phyloP scores from a whole-genome alignment of 495 filamentous ascomycete genomes.

The Letharia columbiana region DNA sequence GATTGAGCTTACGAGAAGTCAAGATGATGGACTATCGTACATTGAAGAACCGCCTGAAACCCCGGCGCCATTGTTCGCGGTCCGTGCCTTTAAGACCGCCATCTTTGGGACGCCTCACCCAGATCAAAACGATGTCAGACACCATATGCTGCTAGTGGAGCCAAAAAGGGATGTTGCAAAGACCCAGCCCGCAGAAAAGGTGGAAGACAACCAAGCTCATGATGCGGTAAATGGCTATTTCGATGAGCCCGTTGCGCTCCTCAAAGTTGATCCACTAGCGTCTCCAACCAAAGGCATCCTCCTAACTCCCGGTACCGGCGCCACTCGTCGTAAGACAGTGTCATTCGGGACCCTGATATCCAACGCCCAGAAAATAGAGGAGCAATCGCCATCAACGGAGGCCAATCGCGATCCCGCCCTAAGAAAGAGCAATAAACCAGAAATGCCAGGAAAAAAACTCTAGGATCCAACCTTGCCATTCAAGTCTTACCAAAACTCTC shows the following conservation, averaged over 20 bases:
- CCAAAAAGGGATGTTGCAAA: neutral
- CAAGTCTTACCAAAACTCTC: conserved; percentile 27
- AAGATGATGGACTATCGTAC: conserved; percentile 19
- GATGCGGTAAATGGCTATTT: conserved; percentile 22
- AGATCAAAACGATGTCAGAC: conserved; percentile 19
- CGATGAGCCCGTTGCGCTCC: neutral
- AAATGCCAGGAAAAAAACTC: conserved; percentile 24
- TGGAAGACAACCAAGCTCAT: conserved; percentile 1
- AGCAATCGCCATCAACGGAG: conserved; percentile 26
- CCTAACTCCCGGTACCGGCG: conserved; percentile 76
- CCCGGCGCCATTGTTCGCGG: conserved; percentile 86
- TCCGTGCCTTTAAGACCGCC: conserved; percentile 84
- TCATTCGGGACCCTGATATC: conserved; percentile 63
- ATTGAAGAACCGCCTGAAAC: conserved; percentile 70
- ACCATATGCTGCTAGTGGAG: neutral
- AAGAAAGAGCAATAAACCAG: conserved; percentile 22
- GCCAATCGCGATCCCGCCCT: conserved; percentile 20
- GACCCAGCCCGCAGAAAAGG: neutral
- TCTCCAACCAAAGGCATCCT: conserved; percentile 78
- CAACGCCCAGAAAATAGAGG: neutral
- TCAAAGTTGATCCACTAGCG: conserved; percentile 30
- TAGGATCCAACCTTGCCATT: conserved; percentile 23
- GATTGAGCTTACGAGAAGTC: neutral
- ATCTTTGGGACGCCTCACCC: conserved; percentile 71
- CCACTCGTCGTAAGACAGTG: conserved; percentile 76